Base-by-base conservation (phyloP, 345 rosid species). In the Iberis pinnata region DNA sequence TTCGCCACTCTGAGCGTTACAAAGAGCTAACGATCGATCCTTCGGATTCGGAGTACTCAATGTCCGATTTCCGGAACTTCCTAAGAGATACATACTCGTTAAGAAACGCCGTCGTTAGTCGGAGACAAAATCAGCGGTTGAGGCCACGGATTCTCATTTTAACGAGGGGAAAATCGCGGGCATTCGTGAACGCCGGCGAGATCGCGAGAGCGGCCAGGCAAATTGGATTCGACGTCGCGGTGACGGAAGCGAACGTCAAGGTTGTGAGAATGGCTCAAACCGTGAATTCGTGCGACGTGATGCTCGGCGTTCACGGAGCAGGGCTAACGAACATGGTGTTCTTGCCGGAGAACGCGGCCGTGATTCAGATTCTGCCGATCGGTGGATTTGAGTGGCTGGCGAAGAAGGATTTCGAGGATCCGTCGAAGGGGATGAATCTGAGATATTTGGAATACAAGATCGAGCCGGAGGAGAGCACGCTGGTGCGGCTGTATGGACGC, bases 221-320 rank as follows among this genome's bases (percentile, higher is more conserved):
- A 0, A 56, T 77, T 41, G 89, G 95, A 3, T 81, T 50, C 58
- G 20, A 72, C 16, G 89, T 79, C 33, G 64, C 66, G 5, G 73
- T 77, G 12, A 60, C 81, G 2, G 96, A 90, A 39, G 81, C 86
- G 14, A 77, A 70, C 25, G 16, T 43, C 5, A 69, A 78, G 12
- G 18, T 84, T 4, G 38, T 76, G 18, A 70, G 47, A 15, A 75
- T 78, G 18, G 66, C 92, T 0, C 62, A 49, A 43, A 65, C 61
- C 0, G 83, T 82, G 54, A 90, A 84, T 36, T 80, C 86, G 0
- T 90, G 96, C 32, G 96, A 90, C 40, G 92, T 84, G 31, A 62
- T 89, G 70, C 45, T 89, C 62, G 95, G 93, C 29, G 83, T 89
- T 44, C 95, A 80, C 53, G 95, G 97, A 37, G 97, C 95, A 12